Percentiles rank a stretch among this genome's conserved stretches.
Conservation (phyloP, 805 yeast genomes). For the Metschnikowia peoriensis region DNA sequence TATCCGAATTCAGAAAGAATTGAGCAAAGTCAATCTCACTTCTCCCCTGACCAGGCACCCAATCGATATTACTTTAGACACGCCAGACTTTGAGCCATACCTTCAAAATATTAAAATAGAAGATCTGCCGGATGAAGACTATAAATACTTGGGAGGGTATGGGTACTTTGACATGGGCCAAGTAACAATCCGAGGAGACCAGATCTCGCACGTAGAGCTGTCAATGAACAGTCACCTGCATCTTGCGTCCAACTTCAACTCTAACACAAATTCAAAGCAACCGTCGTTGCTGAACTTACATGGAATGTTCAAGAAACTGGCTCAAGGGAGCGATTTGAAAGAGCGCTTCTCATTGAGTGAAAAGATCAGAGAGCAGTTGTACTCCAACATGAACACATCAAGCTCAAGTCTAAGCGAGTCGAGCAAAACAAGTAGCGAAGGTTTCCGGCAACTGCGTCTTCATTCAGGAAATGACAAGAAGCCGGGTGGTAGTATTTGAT, state of each 20-base stretch:
- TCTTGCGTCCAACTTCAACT: slow-evolving; percentile 20
- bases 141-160: slow-evolving; percentile 69
- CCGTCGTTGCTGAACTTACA: slow-evolving; percentile 31
- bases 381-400: slow-evolving; percentile 7
- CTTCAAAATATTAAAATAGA: not conserved
- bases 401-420: not conserved
- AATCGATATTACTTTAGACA: slow-evolving; percentile 16
- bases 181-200: slow-evolving; percentile 54
- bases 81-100: not conserved
- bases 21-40: slow-evolving; percentile 24
- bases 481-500: not conserved
- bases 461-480: not conserved
- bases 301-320: slow-evolving; percentile 4
- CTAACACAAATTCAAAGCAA: slow-evolving; percentile 25
- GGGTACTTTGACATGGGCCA: slow-evolving; percentile 78
- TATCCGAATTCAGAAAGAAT: slow-evolving; percentile 35
- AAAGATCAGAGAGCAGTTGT: slow-evolving; percentile 35
- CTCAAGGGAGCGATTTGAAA: slow-evolving; percentile 22
- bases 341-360: slow-evolving; percentile 36
- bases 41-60: slow-evolving; percentile 23
- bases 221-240: slow-evolving; percentile 26
- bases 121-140: slow-evolving; percentile 20
- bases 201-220: slow-evolving; percentile 29
- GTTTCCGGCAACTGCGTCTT: not conserved
- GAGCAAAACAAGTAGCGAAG: not conserved